Evolutionary conservation across 2,329 filamentous ascomycete genomes (phyloP).

Genomic region (Beauveria sp.): DNA sequence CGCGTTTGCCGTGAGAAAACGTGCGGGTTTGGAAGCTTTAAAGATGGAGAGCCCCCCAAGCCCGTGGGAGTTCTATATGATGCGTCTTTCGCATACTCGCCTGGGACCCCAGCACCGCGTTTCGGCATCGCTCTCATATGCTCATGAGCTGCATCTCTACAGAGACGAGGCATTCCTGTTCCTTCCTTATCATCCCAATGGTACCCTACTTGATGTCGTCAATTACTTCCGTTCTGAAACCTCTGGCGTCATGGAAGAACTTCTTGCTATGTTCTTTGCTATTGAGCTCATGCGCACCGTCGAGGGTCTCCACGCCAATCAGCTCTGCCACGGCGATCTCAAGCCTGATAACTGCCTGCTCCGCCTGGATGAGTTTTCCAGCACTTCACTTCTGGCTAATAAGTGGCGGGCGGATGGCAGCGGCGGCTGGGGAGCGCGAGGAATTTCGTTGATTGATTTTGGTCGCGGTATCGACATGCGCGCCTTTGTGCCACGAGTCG

Average conservation of each 20-base stretch:
- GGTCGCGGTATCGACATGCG: constrained; percentile 92
- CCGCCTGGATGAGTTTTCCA: constrained; percentile 55
- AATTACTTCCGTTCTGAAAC: constrained; percentile 72
- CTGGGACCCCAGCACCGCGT: constrained; percentile 65
- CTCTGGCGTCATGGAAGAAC: constrained; percentile 77
- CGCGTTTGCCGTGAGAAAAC: constrained; percentile 46
- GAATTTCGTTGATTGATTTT: constrained; percentile 86
- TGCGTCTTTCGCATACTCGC: constrained; percentile 71
- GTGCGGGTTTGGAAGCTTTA: constrained; percentile 67
- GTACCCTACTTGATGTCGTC: constrained; percentile 89
- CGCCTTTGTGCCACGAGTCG: constrained; percentile 64
- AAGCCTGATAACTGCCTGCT: constrained; percentile 95
- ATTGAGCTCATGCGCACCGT: constrained; percentile 86
- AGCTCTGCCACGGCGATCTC: constrained; percentile 83
- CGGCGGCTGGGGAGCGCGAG: constrained; percentile 72
- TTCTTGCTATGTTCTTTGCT: constrained; percentile 89
- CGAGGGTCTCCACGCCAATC: constrained; percentile 73
- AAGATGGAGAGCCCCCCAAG: constrained; percentile 90
- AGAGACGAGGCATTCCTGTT: constrained; percentile 84
- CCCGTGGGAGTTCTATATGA: constrained; percentile 95
- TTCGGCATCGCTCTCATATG: constrained; percentile 69
- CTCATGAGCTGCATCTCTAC: constrained; percentile 88
- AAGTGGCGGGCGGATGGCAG: constrained; percentile 68
- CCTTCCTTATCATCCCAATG: constrained; percentile 80
- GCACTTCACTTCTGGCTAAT: constrained; percentile 40